Evolutionary conservation across 352 stramenopile genomes (phyloP).

Genomic region (Phytophthora podocarpi): DNA sequence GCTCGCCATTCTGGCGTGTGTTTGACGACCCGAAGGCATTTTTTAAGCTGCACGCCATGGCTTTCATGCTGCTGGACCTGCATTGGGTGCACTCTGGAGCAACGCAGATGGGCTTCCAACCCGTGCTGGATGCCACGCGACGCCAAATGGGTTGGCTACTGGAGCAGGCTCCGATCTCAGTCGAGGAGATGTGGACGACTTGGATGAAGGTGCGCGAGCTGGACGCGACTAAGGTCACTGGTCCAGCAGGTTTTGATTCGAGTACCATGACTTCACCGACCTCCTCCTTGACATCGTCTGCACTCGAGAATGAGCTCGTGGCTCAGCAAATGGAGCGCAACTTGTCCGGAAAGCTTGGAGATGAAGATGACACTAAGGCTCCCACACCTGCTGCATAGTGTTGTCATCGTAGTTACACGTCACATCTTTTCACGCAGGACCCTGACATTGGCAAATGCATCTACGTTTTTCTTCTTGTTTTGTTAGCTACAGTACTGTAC

Average conservation of each 20-base stretch:
- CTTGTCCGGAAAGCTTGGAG: conserved; percentile 16
- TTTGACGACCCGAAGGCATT: conserved; percentile 77
- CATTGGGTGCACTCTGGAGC: conserved; percentile 83
- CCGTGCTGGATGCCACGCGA: conserved; percentile 75
- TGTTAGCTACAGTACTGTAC: conserved; percentile 25
- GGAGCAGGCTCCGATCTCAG: conserved; percentile 67
- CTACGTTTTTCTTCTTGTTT: conserved; percentile 21
- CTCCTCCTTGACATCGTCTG: conserved; percentile 25
- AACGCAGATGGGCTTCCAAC: conserved; percentile 87
- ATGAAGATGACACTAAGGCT: conserved; percentile 2
- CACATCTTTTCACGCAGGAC: not conserved
- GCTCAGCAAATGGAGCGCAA: conserved; percentile 29
- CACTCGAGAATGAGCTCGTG: conserved; percentile 26
- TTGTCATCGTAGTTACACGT: not conserved
- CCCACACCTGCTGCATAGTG: conserved; percentile 25
- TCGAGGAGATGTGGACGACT: conserved; percentile 86
- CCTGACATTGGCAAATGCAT: conserved; percentile 24
- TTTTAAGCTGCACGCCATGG: conserved; percentile 81
- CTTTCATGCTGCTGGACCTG: conserved; percentile 85
- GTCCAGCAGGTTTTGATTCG: conserved; percentile 23
- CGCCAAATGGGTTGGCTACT: conserved; percentile 85
- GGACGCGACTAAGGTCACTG: conserved; percentile 62
- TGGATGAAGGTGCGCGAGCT: conserved; percentile 85
- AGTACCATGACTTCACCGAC: conserved; percentile 21
- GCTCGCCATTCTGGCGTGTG: conserved; percentile 81